Conservation (phyloP, 2,329 filamentous ascomycete genomes). For the Fusarium graminum region DNA sequence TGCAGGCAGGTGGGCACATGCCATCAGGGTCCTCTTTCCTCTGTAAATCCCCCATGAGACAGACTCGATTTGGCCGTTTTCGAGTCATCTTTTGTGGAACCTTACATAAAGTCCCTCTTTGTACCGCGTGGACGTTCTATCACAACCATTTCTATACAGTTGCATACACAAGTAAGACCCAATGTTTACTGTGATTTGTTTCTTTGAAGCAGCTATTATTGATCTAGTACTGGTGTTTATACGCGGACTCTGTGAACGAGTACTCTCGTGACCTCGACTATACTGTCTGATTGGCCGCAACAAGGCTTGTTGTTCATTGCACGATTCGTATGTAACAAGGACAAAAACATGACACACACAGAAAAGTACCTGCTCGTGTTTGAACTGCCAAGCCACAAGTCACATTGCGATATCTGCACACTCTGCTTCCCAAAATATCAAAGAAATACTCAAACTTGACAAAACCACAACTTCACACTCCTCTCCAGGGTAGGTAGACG, state of each 20-base stretch:
- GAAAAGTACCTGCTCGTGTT: conserved; percentile 18
- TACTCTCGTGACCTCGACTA: conserved; percentile 16
- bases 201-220: background rate
- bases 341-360: background rate
- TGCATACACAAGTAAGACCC: background rate
- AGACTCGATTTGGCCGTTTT: conserved; percentile 4
- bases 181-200: background rate
- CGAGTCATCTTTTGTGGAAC: conserved; percentile 21
- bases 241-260: background rate
- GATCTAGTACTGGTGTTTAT: background rate
- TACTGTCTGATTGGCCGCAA: background rate
- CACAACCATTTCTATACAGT: conserved; percentile 13
- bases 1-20: conserved; percentile 3
- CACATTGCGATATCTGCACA: background rate
- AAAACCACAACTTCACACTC: background rate
- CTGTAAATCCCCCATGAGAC: background rate
- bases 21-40: conserved; percentile 45
- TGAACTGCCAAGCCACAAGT: conserved; percentile 3
- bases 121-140: conserved; percentile 33
- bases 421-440: background rate
- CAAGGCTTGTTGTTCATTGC: background rate
- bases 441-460: conserved; percentile 1
- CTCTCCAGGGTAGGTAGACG: conserved; percentile 5
- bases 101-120: background rate
- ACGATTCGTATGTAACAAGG: too few relatives aligned